A percentile compares a stretch with the other conserved stretches of the same genome.
These are phyloP conservation scores for Kwoniella sp. DNA, from an alignment of 768 basidiomycete species.

Conservation along the genomic window DNA sequence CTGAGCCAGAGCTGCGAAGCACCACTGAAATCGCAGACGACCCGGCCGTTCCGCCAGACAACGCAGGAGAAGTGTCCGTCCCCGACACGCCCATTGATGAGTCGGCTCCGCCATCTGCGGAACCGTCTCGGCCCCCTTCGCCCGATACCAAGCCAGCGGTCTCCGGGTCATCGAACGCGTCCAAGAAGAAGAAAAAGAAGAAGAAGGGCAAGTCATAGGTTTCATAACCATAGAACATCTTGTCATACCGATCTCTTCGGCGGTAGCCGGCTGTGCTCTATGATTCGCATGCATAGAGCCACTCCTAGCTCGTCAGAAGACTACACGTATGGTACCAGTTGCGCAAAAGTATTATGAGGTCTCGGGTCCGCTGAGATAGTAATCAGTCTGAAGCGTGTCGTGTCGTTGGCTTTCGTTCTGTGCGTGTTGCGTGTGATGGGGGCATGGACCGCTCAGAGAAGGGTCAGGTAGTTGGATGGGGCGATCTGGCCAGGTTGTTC, in stretches of 20 bases:
- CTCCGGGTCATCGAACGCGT: neutral
- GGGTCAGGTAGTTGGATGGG: conserved; percentile 45
- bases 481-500: conserved; percentile 45
- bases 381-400: no score
- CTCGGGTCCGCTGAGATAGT: no score
- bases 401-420: neutral
- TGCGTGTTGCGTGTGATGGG: neutral
- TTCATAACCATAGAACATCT: neutral
- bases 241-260: no score
- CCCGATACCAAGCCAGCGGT: conserved; percentile 1
- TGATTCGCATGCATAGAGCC: no score
- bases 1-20: no score
- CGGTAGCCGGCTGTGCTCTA: no score
- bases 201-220: conserved; percentile 17
- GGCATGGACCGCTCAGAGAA: conserved; percentile 20
- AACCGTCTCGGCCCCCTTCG: conserved; percentile 9
- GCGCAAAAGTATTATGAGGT: no score
- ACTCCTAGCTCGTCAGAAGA: no score
- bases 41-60: neutral
- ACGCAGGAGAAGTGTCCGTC: neutral
- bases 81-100: no score
- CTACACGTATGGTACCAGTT: no score
- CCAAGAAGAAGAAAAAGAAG: conserved; percentile 33
- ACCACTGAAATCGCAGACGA: no score
- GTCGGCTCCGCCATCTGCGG: neutral